Percentiles rank a stretch among this genome's conserved stretches.
phyloP scores from a whole-genome alignment of 495 filamentous ascomycete genomes.

The Penicillium desertorum region DNA sequence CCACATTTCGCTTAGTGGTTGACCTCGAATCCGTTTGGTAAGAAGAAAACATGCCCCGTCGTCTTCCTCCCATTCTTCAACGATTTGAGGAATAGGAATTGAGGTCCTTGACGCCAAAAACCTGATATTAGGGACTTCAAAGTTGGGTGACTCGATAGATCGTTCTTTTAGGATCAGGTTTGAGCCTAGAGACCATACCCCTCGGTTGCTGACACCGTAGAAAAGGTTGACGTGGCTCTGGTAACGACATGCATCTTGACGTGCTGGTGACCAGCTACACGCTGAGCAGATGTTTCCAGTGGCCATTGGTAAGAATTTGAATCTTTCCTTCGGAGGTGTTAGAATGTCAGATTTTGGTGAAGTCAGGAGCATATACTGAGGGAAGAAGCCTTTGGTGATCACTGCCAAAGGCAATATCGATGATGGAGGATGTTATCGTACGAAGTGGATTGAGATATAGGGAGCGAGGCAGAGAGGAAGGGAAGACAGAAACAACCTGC shows the following conservation, averaged over 20 bases:
- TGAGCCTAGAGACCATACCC: constrained; percentile 36
- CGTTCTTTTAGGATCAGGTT: constrained; percentile 33
- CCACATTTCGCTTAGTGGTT: constrained; percentile 20
- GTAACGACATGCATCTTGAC: constrained; percentile 29
- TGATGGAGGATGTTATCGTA: too few relatives aligned
- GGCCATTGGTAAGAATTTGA: neutral
- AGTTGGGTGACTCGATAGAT: constrained; percentile 10
- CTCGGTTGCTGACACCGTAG: constrained; percentile 32
- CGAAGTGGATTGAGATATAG: too few relatives aligned
- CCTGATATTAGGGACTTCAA: constrained; percentile 16
- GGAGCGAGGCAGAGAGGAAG: too few relatives aligned
- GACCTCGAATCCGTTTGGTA: constrained; percentile 21
- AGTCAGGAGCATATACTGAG: neutral
- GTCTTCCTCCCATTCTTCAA: constrained; percentile 19
- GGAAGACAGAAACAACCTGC: too few relatives aligned
- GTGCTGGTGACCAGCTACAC: constrained; percentile 28
- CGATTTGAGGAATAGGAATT: constrained; percentile 18
- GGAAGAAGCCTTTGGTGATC: too few relatives aligned
- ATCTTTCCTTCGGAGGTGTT: neutral
- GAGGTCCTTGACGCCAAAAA: constrained; percentile 17
- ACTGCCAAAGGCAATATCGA: too few relatives aligned
- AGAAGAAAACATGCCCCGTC: constrained; percentile 9
- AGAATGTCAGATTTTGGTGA: neutral
- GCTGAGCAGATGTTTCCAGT: constrained; percentile 20
- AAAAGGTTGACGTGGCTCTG: constrained; percentile 37